Percentiles rank a stretch among this genome's conserved stretches.
Conservation (phyloP, 371 early-diverging fungal genomes). For the Mucor irregularis region DNA sequence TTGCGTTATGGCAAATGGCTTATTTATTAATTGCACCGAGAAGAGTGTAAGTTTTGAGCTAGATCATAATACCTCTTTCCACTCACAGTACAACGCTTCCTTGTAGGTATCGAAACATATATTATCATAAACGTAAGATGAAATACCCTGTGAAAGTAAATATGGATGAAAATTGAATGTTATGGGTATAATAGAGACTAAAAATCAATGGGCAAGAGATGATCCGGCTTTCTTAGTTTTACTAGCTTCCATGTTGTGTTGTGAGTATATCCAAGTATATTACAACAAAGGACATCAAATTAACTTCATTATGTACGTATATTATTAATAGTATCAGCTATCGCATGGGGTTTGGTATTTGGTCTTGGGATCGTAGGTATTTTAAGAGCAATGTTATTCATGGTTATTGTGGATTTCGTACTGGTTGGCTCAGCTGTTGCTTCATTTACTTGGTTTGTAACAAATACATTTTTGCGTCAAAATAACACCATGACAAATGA, state of each 20-base stretch:
- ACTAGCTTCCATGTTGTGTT: slow-evolving; percentile 57
- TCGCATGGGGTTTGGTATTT: slow-evolving; percentile 79
- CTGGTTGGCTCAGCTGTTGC: slow-evolving; percentile 72
- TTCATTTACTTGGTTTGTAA: slow-evolving; percentile 66
- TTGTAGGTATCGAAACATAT: slow-evolving; percentile 87
- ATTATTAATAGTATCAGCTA: slow-evolving; percentile 57
- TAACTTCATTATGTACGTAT: no score
- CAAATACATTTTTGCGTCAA: slow-evolving; percentile 78
- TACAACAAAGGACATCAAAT: not conserved
- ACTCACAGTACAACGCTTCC: no score
- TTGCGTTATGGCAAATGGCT: slow-evolving; percentile 91
- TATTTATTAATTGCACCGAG: slow-evolving; percentile 83
- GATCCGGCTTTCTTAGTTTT: slow-evolving; percentile 90
- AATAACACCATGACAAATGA: slow-evolving; percentile 69
- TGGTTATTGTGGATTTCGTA: slow-evolving; percentile 79
- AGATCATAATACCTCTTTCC: no score
- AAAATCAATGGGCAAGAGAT: slow-evolving; percentile 94
- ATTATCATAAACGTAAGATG: slow-evolving; percentile 82
- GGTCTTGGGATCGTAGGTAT: slow-evolving; percentile 66
- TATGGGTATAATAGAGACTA: slow-evolving; percentile 70
- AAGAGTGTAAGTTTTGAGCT: slow-evolving; percentile 84
- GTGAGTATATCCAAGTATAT: slow-evolving; percentile 42
- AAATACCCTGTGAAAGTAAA: not conserved
- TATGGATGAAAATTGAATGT: no score
- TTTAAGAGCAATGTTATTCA: slow-evolving; percentile 67